phyloP scores from a whole-genome alignment of 1,139 yeast genomes.

The Yamadazyma triangularis region DNA sequence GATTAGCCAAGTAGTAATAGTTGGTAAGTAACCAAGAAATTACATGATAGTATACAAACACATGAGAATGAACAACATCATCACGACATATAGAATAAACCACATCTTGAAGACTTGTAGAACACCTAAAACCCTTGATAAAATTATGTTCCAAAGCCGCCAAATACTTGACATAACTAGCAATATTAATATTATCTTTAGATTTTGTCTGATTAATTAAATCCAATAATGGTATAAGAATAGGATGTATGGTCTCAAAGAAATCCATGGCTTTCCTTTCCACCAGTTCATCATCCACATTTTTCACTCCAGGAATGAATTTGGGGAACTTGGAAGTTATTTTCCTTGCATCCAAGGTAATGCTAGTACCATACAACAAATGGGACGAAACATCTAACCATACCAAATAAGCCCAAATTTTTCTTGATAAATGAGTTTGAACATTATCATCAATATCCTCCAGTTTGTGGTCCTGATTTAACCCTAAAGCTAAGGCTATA shows the following conservation, averaged over 20 bases:
- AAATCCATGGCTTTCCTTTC: conserved; percentile 17
- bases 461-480: conserved; percentile 3
- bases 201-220: conserved; percentile 16
- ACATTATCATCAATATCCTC: conserved; percentile 16
- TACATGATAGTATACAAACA: too few relatives aligned
- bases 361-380: conserved; percentile 29
- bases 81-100: too few relatives aligned
- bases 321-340: conserved; percentile 28
- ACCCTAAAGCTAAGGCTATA: conserved; percentile 2
- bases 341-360: conserved; percentile 19
- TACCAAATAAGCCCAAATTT: conserved; percentile 44
- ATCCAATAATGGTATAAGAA: conserved; percentile 15
- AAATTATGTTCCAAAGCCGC: conserved; percentile 15
- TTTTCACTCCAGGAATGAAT: conserved; percentile 27
- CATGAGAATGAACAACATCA: too few relatives aligned
- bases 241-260: conserved; percentile 14
- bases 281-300: conserved; percentile 19
- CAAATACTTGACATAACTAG: conserved; percentile 14
- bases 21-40: too few relatives aligned
- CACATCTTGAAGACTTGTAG: too few relatives aligned
- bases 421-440: conserved; percentile 40
- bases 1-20: too few relatives aligned
- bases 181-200: conserved; percentile 16
- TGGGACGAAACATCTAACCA: conserved; percentile 30
- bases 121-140: conserved; percentile 14